Evolutionary conservation across 176 grass and related monocot species (phyloP).

Genomic region (Echinochloa phyllopogon): DNA sequence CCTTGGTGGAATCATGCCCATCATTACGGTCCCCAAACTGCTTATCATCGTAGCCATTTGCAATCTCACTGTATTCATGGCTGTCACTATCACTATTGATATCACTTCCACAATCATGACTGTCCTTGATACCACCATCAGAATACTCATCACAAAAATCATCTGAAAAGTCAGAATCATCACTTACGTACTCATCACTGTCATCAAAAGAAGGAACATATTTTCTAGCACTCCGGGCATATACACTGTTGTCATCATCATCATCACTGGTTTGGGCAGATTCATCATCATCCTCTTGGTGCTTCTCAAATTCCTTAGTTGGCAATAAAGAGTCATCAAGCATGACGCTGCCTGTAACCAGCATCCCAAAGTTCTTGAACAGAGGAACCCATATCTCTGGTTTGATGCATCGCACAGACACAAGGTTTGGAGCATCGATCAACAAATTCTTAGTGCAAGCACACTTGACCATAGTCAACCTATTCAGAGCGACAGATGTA

Average conservation of each 20-base stretch:
- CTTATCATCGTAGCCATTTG: slow-evolving; percentile 12
- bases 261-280: slow-evolving; percentile 12
- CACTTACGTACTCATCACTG: neutral
- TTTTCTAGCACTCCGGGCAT: neutral
- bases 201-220: neutral
- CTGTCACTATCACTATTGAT: slow-evolving; percentile 43
- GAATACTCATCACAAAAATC: neutral
- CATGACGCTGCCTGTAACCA: slow-evolving; percentile 28
- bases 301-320: neutral
- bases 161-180: neutral
- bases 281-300: neutral
- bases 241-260: neutral
- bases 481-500: slow-evolving; percentile 16
- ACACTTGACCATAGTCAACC: slow-evolving; percentile 26
- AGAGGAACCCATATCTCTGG: slow-evolving; percentile 22
- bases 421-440: slow-evolving; percentile 33
- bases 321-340: slow-evolving; percentile 34
- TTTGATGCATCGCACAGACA: neutral
- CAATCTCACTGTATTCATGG: slow-evolving; percentile 40
- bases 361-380: slow-evolving; percentile 20
- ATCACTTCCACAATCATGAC: slow-evolving; percentile 34
- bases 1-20: neutral
- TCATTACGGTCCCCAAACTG: neutral
- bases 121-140: slow-evolving; percentile 8
- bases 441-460: neutral